phyloP scores from a whole-genome alignment of 208 protist genomes.

The Vickermania spadyakhi region DNA sequence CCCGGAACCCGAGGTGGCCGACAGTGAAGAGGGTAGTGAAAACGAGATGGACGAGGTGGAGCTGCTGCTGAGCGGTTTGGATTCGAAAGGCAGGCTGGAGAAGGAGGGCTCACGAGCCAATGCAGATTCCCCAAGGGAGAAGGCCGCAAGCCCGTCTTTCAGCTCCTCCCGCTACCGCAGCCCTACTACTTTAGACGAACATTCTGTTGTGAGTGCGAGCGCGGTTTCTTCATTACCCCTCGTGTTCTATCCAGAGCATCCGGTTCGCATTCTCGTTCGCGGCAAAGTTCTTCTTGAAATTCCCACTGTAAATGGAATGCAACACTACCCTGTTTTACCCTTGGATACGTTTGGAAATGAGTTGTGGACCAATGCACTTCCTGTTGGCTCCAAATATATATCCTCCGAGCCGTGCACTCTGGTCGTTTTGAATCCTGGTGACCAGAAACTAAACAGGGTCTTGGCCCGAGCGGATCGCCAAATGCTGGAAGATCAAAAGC shows the following conservation, averaged over 20 bases:
- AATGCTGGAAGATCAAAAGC: constrained; percentile 18
- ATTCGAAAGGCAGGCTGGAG: neutral
- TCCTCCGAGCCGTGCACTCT: constrained; percentile 30
- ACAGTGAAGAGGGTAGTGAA: neutral
- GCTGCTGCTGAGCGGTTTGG: neutral
- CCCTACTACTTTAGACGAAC: neutral
- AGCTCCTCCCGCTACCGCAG: neutral
- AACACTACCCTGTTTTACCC: constrained; percentile 35
- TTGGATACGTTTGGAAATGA: constrained; percentile 47
- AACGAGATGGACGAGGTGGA: neutral
- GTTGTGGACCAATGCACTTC: constrained; percentile 32
- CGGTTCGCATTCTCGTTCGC: constrained; percentile 30
- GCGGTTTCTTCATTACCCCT: neutral
- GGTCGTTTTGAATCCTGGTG: constrained; percentile 15
- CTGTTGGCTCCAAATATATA: constrained; percentile 40
- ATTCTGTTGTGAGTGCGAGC: neutral
- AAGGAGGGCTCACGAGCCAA: too few species aligned
- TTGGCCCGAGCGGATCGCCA: constrained; percentile 20
- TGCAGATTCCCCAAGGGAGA: too few species aligned
- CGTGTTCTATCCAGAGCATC: constrained; percentile 5
- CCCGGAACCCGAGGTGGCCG: neutral
- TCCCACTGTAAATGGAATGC: constrained; percentile 13
- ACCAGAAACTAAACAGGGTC: constrained; percentile 9
- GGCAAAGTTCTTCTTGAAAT: constrained; percentile 20
- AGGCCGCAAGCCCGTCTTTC: neutral